Evolutionary conservation across 768 basidiomycete species (phyloP), one percentile per base, ranked within the genome.

Genomic region (Boletus reticuloceps): DNA sequence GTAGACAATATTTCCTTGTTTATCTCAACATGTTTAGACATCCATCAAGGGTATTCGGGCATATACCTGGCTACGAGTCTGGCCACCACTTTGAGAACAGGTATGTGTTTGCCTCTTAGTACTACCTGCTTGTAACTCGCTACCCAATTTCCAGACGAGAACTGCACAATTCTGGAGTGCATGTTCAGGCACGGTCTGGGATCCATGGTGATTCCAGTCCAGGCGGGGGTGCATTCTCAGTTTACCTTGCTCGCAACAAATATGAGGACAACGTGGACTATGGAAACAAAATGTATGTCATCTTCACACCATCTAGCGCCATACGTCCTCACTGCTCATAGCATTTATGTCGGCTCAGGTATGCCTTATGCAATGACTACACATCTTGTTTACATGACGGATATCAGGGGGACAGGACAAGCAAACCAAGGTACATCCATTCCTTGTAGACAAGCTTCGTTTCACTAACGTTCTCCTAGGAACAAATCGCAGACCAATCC

Each of bases 221-320:
- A 17, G 14, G 1, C 10, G 14, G 13, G 1, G 25, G 43, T 5
- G 27, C 43, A 17, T 44, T 25, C 8, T 29, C 43, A 7, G 13
- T 44, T 11, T 44, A 27, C 8, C 13, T 44, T 4, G 17, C 27
- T 29, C 6, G 7, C 27, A 27, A 27, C 10, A 16, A 16, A 29
- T 44, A 44, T 6, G 7, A 27, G 10, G 25, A 44, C 10, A 6
- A 44, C 16, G 14, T n/a, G 2, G 20, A 22, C 17, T 1, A 40
- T 19, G 77, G 77, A 36, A 67, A 75, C 0, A 68, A 5, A 9
- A 74, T 77, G 76, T 77, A 54, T 3, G 74, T 55, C 55, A 34
- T 27, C 22, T 40, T 20, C 3, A n/a, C 16, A 29, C 40, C 11
- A 11, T 54, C 38, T 10, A 25, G 39, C 14, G 17, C 19, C 38